Conservation (phyloP, 2,329 filamentous ascomycete genomes). For the Aspergillus niger region DNA sequence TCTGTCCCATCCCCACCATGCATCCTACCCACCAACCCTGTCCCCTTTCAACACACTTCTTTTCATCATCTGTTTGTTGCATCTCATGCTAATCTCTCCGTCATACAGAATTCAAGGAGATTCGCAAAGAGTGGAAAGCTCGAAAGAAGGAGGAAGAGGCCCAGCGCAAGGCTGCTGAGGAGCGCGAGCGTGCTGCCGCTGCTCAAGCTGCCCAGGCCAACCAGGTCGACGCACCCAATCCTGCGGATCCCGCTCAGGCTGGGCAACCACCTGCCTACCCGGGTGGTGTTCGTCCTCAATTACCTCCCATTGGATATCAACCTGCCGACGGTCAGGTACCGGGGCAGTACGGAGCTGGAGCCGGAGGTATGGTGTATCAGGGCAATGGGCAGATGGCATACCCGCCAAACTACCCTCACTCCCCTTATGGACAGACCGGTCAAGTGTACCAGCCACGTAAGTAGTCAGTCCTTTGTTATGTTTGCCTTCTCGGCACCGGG, state of each 20-base stretch:
- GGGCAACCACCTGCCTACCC: constrained; percentile 50
- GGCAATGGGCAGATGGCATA: constrained; percentile 52
- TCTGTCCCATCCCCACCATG: constrained; percentile 8
- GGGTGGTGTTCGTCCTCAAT: constrained; percentile 61
- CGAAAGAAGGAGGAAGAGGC: constrained; percentile 99
- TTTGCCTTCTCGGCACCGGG: constrained; percentile 26
- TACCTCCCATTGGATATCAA: constrained; percentile 76
- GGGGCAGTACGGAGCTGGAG: constrained; percentile 66
- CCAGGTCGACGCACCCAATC: constrained; percentile 49
- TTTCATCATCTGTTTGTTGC: neutral
- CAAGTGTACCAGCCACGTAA: constrained; percentile 55
- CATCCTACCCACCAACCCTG: neutral
- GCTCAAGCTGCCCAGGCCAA: constrained; percentile 51
- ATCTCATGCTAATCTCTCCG: constrained; percentile 25
- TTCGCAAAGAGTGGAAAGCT: constrained; percentile 98
- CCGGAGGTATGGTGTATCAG: constrained; percentile 50
- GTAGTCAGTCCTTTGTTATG: constrained; percentile 35
- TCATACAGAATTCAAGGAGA: constrained; percentile 90
- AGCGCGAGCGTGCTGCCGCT: constrained; percentile 69
- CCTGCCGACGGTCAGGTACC: constrained; percentile 56
- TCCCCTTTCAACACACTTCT: neutral
- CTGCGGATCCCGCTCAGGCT: constrained; percentile 50
- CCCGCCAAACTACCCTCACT: constrained; percentile 52
- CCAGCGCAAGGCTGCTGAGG: constrained; percentile 84
- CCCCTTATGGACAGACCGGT: constrained; percentile 52